Evolutionary conservation across 495 filamentous ascomycete genomes (phyloP).

Genomic region (Astrocystis sublimbata): DNA sequence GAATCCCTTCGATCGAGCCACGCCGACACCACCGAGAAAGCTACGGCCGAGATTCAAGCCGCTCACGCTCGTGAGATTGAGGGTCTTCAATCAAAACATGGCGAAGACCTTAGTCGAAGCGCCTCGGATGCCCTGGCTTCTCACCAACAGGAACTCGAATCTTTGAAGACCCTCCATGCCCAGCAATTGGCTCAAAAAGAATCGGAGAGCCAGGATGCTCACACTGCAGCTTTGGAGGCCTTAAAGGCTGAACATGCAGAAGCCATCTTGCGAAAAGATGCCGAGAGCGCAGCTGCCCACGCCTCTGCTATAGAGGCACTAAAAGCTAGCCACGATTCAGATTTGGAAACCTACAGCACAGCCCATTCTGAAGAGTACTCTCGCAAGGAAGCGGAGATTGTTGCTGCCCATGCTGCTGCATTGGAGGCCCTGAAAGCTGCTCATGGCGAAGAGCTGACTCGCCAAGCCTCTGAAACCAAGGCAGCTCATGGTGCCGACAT

Average conservation of each 20-base stretch:
- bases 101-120: constrained; percentile 39
- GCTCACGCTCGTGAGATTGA: constrained; percentile 38
- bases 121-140: constrained; percentile 28
- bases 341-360: constrained; percentile 18
- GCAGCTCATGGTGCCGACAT: constrained; percentile 21
- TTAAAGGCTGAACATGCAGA: constrained; percentile 20
- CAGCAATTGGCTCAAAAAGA: constrained; percentile 28
- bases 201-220: constrained; percentile 21
- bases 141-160: constrained; percentile 40
- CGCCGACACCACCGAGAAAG: constrained; percentile 39
- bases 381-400: constrained; percentile 24
- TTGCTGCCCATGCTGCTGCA: constrained; percentile 29
- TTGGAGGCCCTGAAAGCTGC: constrained; percentile 26
- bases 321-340: constrained; percentile 23
- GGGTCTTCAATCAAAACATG: constrained; percentile 43
- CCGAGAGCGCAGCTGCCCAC: constrained; percentile 28
- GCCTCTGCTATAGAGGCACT: constrained; percentile 34
- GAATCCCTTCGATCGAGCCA: constrained; percentile 42
- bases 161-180: constrained; percentile 39
- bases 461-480: constrained; percentile 34
- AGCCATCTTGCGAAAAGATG: constrained; percentile 24
- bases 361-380: constrained; percentile 22
- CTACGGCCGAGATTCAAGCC: constrained; percentile 32
- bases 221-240: constrained; percentile 24
- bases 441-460: constrained; percentile 35